phyloP scores from a whole-genome alignment of 176 grass and related monocot genomes.

The Musa acuminata region DNA sequence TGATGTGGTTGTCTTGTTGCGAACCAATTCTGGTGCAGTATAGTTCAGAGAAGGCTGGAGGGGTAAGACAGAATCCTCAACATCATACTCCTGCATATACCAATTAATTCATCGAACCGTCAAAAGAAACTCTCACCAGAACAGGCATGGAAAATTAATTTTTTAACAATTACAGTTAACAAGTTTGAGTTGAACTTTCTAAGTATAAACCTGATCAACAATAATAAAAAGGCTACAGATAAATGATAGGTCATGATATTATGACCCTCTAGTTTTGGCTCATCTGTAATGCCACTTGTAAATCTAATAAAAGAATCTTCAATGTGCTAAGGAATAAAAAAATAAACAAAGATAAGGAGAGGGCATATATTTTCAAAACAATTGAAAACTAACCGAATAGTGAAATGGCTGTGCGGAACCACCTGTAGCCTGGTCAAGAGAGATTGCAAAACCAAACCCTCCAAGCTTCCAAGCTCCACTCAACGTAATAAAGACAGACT shows the following conservation, averaged over 20 bases:
- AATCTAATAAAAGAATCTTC: background rate
- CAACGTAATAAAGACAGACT: conserved; percentile 91
- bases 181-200: background rate
- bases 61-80: conserved; percentile 80
- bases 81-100: conserved; percentile 85
- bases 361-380: background rate
- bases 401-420: conserved; percentile 82
- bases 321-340: background rate
- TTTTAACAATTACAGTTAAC: conserved; percentile 5
- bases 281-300: background rate
- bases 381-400: conserved; percentile 74
- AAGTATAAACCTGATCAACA: background rate
- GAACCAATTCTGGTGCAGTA: conserved; percentile 93
- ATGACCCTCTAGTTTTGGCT: background rate
- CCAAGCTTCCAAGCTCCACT: conserved; percentile 99
- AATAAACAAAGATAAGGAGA: background rate
- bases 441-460: conserved; percentile 90
- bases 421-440: conserved; percentile 63
- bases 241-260: background rate
- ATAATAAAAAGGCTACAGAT: background rate
- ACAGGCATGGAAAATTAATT: background rate
- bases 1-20: conserved; percentile 52
- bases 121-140: background rate
- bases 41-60: conserved; percentile 92
- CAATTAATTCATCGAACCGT: conserved; percentile 19